Conservation (phyloP, 1,284 basidiomycete species). For the Leucoagaricus sp. region DNA sequence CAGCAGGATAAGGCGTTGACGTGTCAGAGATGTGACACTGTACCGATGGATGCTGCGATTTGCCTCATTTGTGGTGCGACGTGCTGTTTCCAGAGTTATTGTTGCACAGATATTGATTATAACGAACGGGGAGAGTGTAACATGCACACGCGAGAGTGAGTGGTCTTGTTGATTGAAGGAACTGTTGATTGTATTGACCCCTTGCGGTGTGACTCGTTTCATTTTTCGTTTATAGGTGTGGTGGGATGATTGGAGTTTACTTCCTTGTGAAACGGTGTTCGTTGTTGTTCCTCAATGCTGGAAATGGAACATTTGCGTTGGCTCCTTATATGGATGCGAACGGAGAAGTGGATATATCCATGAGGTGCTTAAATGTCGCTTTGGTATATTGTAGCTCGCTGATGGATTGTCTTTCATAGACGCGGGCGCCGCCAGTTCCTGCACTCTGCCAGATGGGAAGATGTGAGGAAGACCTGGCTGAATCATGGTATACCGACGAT, state of each 20-base stretch:
- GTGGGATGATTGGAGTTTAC: constrained; percentile 86
- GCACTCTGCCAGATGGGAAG: constrained; percentile 88
- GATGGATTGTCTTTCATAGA: constrained; percentile 37
- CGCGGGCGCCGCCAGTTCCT: constrained; percentile 89
- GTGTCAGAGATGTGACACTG: constrained; percentile 79
- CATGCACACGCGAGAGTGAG: constrained; percentile 91
- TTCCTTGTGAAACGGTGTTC: constrained; percentile 93
- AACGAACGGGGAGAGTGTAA: constrained; percentile 86
- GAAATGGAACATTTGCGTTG: constrained; percentile 85
- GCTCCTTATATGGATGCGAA: constrained; percentile 96
- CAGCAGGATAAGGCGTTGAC: constrained; percentile 67
- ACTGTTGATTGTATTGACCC: neutral
- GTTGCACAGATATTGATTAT: constrained; percentile 78
- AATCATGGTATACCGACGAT: constrained; percentile 89
- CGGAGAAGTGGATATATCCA: constrained; percentile 91
- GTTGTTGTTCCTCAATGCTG: constrained; percentile 89
- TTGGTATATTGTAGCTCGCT: neutral
- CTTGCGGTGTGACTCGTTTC: neutral
- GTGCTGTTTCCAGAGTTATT: constrained; percentile 92
- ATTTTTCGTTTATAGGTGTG: constrained; percentile 62
- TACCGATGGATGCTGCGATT: constrained; percentile 87
- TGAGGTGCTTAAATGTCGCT: constrained; percentile 64
- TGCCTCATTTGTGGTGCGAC: constrained; percentile 91
- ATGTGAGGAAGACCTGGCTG: constrained; percentile 89
- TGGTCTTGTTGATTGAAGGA: constrained; percentile 6